Evolutionary conservation across 1,284 basidiomycete species (phyloP).

Genomic region (Irpex sp.): DNA sequence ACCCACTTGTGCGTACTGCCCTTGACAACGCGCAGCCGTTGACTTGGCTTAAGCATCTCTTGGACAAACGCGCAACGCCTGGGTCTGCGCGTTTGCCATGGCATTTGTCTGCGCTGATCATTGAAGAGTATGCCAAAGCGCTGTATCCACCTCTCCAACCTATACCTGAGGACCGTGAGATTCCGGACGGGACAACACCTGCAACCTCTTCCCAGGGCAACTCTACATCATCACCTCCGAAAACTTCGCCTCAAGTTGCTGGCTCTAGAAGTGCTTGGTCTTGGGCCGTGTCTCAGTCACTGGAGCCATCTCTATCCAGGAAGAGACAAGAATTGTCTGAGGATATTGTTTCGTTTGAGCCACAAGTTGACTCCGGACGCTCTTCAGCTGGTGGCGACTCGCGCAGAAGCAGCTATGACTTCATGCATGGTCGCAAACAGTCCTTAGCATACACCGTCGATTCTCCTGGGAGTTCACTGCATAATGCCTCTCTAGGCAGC

Average conservation of each 20-base stretch:
- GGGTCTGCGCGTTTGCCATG: conserved; percentile 41
- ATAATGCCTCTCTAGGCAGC: conserved; percentile 31
- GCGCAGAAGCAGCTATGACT: conserved; percentile 42
- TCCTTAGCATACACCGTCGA: conserved; percentile 27
- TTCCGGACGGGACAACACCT: conserved; percentile 25
- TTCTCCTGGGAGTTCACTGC: conserved; percentile 29
- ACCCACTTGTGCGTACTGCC: conserved; percentile 38
- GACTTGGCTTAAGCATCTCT: conserved; percentile 65
- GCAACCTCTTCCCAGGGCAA: conserved; percentile 21
- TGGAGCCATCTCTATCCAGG: conserved; percentile 39
- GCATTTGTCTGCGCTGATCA: conserved; percentile 62
- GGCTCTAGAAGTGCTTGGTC: conserved; percentile 28
- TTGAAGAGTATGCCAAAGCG: conserved; percentile 57
- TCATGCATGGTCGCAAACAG: conserved; percentile 32
- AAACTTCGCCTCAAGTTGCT: conserved; percentile 26
- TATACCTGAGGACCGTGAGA: conserved; percentile 36
- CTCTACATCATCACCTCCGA: conserved; percentile 3
- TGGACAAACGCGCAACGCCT: conserved; percentile 39
- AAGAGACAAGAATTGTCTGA: conserved; percentile 32
- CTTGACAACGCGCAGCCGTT: conserved; percentile 63
- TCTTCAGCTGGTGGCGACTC: conserved; percentile 38
- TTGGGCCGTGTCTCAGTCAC: conserved; percentile 32
- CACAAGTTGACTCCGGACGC: conserved; percentile 27
- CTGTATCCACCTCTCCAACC: conserved; percentile 39
- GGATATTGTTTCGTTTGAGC: conserved; percentile 43